phyloP scores from a whole-genome alignment of 164 flowering plant genomes.

The Cinnamomum micranthum region DNA sequence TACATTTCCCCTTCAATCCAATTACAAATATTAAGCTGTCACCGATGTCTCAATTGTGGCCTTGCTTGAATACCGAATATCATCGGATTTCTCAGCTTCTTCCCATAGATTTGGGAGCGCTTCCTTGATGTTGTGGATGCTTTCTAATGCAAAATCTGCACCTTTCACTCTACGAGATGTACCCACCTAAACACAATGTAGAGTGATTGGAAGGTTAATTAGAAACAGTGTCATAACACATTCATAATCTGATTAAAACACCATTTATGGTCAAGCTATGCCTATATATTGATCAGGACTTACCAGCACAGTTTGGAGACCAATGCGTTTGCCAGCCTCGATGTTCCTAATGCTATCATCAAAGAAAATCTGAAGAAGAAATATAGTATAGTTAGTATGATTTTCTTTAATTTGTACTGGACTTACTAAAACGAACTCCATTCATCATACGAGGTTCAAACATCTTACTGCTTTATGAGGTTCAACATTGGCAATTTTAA shows the following conservation, averaged over 20 bases:
- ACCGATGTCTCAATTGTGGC: constrained; percentile 65
- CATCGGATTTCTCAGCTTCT: constrained; percentile 37
- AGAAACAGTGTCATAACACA: not conserved
- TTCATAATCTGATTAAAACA: not conserved
- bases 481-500: constrained; percentile 59
- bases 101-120: constrained; percentile 92
- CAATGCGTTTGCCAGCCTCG: constrained; percentile 57
- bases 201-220: not conserved
- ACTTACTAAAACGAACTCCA: too few species aligned
- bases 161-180: constrained; percentile 51
- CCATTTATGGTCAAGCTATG: not conserved
- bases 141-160: constrained; percentile 81
- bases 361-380: constrained; percentile 68
- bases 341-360: constrained; percentile 86
- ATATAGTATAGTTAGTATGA: too few species aligned
- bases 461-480: constrained; percentile 69
- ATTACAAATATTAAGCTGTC: constrained; percentile 35
- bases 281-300: constrained; percentile 9
- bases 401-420: too few species aligned
- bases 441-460: not conserved
- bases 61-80: constrained; percentile 32
- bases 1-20: not conserved
- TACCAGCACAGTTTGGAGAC: constrained; percentile 87
- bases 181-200: constrained; percentile 51
- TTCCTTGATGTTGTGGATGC: constrained; percentile 85